A percentile compares a stretch with the other conserved stretches of the same genome.
Conservation (phyloP, 306 rosid species). For the Quercus rubra region DNA sequence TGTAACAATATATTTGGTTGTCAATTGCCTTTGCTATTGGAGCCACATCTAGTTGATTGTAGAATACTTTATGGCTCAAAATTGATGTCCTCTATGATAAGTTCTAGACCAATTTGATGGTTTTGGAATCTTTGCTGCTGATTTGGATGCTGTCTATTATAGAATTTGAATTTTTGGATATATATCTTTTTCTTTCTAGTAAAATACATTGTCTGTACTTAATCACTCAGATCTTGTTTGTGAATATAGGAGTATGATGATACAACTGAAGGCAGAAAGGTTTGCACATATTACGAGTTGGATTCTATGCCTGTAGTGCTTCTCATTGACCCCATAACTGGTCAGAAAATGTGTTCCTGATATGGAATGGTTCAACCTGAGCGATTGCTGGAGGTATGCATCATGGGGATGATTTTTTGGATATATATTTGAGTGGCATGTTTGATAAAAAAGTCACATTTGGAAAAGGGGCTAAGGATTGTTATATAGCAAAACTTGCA, state of each 20-base stretch:
- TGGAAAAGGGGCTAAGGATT: background rate
- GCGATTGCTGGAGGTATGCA: slow-evolving; percentile 72
- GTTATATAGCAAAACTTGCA: background rate
- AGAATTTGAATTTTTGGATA: background rate
- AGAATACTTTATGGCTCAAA: background rate
- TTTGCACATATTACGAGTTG: slow-evolving; percentile 84
- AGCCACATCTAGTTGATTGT: background rate
- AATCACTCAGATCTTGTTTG: background rate
- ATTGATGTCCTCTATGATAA: background rate
- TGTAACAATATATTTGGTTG: too few relatives aligned
- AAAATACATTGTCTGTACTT: background rate
- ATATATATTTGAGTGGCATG: background rate
- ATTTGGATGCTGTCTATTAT: background rate
- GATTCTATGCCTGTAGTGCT: slow-evolving; percentile 87
- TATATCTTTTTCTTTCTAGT: background rate
- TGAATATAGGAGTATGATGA: slow-evolving; percentile 79
- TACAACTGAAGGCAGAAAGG: slow-evolving; percentile 95
- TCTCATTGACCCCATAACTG: slow-evolving; percentile 92
- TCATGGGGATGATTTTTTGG: background rate
- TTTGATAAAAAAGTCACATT: too few relatives aligned
- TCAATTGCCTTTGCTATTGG: too few relatives aligned
- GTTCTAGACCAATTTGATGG: background rate
- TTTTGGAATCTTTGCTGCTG: slow-evolving; percentile 14
- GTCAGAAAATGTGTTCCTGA: slow-evolving; percentile 93
- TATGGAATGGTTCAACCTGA: slow-evolving; percentile 94